phyloP scores from a whole-genome alignment of 73 alveolate genomes.

The Blepharisma stoltei region DNA sequence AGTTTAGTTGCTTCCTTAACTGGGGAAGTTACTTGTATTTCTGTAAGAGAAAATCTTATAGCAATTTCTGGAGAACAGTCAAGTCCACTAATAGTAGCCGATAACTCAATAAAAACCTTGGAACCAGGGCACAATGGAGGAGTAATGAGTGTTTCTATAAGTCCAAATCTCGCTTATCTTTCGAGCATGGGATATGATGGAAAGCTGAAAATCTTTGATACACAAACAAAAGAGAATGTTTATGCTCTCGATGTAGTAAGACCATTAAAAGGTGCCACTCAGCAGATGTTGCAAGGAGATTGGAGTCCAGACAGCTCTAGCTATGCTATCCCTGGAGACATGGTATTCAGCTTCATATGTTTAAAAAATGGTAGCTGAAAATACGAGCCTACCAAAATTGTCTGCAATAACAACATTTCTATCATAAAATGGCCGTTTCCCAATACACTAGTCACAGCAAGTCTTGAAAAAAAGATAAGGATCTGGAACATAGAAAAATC shows the following conservation, averaged over 20 bases:
- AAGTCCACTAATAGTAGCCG: neutral
- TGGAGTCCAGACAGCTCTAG: conserved; percentile 13
- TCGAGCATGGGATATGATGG: neutral
- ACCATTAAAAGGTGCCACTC: neutral
- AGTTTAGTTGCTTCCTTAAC: neutral
- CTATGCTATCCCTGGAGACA: neutral
- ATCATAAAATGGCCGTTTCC: neutral
- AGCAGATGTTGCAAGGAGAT: neutral
- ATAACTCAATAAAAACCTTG: neutral
- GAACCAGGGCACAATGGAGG: too few relatives aligned
- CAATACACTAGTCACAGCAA: neutral
- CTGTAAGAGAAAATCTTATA: neutral
- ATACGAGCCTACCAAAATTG: neutral
- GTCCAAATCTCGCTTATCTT: neutral
- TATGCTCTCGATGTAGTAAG: neutral
- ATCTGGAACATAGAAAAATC: neutral
- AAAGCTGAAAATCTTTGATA: neutral
- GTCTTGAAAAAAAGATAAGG: neutral
- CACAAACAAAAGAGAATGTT: neutral
- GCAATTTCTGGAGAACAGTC: conserved; percentile 3
- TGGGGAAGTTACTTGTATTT: conserved; percentile 9
- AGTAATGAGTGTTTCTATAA: neutral
- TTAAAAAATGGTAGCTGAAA: too few relatives aligned
- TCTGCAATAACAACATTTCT: neutral
- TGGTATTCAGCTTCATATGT: neutral